phyloP scores from a whole-genome alignment of 768 basidiomycete species.

The Tricholoma hemisulphureum region DNA sequence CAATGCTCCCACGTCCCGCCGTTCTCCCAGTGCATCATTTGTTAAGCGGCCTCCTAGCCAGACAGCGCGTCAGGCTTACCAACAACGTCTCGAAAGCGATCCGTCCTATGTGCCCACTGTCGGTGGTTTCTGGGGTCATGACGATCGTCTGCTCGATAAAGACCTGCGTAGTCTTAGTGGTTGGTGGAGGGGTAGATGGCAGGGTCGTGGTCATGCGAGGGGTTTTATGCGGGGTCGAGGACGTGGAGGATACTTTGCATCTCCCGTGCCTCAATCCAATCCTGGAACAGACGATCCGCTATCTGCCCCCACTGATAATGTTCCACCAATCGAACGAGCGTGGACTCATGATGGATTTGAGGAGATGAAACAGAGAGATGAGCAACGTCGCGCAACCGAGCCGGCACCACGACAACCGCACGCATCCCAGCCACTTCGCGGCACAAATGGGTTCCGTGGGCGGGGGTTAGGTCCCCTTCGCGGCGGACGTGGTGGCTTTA shows the following conservation, averaged over 20 bases:
- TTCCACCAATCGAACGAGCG: slow-evolving; percentile 62
- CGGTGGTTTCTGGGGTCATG: slow-evolving; percentile 93
- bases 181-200: slow-evolving; percentile 85
- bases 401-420: slow-evolving; percentile 29
- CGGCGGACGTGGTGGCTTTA: slow-evolving; percentile 45
- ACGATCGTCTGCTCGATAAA: slow-evolving; percentile 85
- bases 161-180: slow-evolving; percentile 77
- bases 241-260: slow-evolving; percentile 44
- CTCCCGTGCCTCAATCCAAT: slow-evolving; percentile 4
- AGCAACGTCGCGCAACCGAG: slow-evolving; percentile 43
- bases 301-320: slow-evolving; percentile 25
- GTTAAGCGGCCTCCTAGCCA: slow-evolving; percentile 46
- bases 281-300: slow-evolving; percentile 8
- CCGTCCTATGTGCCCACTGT: slow-evolving; percentile 89
- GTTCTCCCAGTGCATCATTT: slow-evolving; percentile 20
- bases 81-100: slow-evolving; percentile 76
- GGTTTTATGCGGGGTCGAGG: slow-evolving; percentile 59
- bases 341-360: slow-evolving; percentile 91
- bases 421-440: slow-evolving; percentile 25
- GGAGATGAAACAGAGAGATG: slow-evolving; percentile 78
- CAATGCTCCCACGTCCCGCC: slow-evolving; percentile 40
- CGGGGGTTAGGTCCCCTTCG: slow-evolving; percentile 47
- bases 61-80: slow-evolving; percentile 81
- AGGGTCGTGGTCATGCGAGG: slow-evolving; percentile 64
- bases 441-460: slow-evolving; percentile 38